phyloP scores from a whole-genome alignment of 1,139 yeast genomes.

The Saccharomyces hybrid region DNA sequence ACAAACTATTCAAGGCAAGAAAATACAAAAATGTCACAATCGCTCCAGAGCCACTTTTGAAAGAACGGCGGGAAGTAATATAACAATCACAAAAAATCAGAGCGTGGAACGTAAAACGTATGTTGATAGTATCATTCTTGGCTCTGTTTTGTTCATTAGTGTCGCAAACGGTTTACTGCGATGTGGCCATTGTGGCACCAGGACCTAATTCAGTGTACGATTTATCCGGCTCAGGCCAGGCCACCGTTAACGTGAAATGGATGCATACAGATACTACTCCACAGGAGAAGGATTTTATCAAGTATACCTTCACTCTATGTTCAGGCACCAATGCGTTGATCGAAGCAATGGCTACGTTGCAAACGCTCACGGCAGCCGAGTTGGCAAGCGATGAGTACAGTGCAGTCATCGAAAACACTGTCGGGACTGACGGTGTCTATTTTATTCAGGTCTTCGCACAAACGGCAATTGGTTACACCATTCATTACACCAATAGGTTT shows the following conservation, averaged over 20 bases:
- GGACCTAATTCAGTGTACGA: slow-evolving; percentile 39
- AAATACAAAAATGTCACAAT: not conserved
- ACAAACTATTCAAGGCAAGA: not conserved
- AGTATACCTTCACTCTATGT: slow-evolving; percentile 54
- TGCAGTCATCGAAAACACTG: slow-evolving; percentile 37
- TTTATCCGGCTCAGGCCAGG: slow-evolving; percentile 41
- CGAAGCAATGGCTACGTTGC: slow-evolving; percentile 37
- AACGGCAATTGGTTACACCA: slow-evolving; percentile 44
- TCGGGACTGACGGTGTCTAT: slow-evolving; percentile 55
- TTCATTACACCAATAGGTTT: slow-evolving; percentile 67
- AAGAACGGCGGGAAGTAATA: not conserved
- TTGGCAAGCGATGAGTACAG: slow-evolving; percentile 32
- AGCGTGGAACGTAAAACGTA: not conserved
- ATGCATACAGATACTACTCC: slow-evolving; percentile 46
- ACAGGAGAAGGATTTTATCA: slow-evolving; percentile 37
- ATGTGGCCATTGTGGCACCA: slow-evolving; percentile 50
- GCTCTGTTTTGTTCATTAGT: not conserved
- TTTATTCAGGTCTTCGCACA: slow-evolving; percentile 55
- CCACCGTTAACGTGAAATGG: slow-evolving; percentile 50
- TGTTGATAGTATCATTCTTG: not conserved
- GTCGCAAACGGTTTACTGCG: slow-evolving; percentile 25
- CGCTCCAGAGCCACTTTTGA: not conserved
- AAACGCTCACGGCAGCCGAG: slow-evolving; percentile 26
- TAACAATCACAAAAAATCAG: too few species aligned
- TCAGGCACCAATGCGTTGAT: slow-evolving; percentile 55